phyloP scores from a whole-genome alignment of 495 filamentous ascomycete genomes.

The Aspergillus haitiensis region DNA sequence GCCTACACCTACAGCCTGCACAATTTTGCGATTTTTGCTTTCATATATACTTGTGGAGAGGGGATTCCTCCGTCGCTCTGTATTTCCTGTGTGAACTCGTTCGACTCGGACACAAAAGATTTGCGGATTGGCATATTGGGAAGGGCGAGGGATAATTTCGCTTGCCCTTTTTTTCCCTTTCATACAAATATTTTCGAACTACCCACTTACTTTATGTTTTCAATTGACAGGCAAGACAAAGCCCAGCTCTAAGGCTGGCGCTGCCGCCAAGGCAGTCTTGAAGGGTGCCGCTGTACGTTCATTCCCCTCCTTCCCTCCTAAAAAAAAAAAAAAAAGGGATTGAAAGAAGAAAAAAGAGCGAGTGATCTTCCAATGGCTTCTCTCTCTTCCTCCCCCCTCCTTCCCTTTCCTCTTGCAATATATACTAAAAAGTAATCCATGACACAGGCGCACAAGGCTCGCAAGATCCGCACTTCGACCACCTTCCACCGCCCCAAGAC shows the following conservation, averaged over 20 bases:
- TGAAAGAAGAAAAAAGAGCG: too few relatives aligned
- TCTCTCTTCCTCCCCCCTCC: not conserved
- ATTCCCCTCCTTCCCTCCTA: slow-evolving; percentile 1
- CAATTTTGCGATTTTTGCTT: too few relatives aligned
- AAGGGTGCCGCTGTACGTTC: slow-evolving; percentile 70
- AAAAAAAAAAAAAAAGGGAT: not conserved
- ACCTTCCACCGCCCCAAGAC: slow-evolving; percentile 98
- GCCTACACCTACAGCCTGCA: too few relatives aligned
- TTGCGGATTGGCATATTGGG: too few relatives aligned
- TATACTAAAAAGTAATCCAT: slow-evolving; percentile 27
- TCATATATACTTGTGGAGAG: too few relatives aligned
- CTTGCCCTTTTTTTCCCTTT: not conserved
- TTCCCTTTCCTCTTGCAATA: slow-evolving; percentile 1
- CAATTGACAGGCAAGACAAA: slow-evolving; percentile 65
- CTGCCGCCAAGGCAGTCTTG: slow-evolving; percentile 90
- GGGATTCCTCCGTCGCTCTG: too few relatives aligned
- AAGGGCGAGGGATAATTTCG: too few relatives aligned
- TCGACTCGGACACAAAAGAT: too few relatives aligned
- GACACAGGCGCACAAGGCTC: slow-evolving; percentile 75
- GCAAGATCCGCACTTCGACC: slow-evolving; percentile 87
- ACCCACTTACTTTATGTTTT: slow-evolving; percentile 13
- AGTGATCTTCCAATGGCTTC: too few relatives aligned
- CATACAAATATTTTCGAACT: not conserved
- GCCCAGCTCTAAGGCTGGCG: slow-evolving; percentile 74
- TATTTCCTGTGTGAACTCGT: too few relatives aligned